Percentiles rank a stretch among this genome's conserved stretches.
Conservation (phyloP, 495 filamentous ascomycete genomes). For the Daldinia bambusicola region DNA sequence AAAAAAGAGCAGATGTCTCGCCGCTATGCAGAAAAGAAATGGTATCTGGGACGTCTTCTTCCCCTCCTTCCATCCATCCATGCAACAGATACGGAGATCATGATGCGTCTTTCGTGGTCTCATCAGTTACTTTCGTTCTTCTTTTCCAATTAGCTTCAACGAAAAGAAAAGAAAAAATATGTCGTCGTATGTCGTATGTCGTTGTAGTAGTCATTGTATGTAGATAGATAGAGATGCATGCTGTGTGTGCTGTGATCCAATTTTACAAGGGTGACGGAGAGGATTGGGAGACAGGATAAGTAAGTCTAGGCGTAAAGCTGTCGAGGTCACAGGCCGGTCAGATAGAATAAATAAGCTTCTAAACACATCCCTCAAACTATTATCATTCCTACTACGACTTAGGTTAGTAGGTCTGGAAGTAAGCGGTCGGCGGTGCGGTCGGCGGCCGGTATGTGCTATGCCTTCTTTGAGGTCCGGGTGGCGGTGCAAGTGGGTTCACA, state of each 20-base stretch:
- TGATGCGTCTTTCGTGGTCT: slow-evolving; percentile 41
- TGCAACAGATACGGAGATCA: slow-evolving; percentile 41
- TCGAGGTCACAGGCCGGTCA: slow-evolving; percentile 33
- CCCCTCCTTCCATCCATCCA: slow-evolving; percentile 34
- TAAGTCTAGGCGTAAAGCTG: slow-evolving; percentile 25
- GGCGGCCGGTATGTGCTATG: slow-evolving; percentile 41
- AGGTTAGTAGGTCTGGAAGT: slow-evolving; percentile 26
- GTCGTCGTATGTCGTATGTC: slow-evolving; percentile 26
- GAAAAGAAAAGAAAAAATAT: slow-evolving; percentile 5
- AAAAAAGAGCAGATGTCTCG: slow-evolving; percentile 34
- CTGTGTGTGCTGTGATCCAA: slow-evolving; percentile 36
- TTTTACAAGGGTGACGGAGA: slow-evolving; percentile 38
- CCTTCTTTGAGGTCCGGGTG: slow-evolving; percentile 36
- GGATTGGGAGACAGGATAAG: background rate
- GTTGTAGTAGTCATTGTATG: background rate
- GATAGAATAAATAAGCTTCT: slow-evolving; percentile 5
- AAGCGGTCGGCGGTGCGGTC: slow-evolving; percentile 36
- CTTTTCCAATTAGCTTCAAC: slow-evolving; percentile 32
- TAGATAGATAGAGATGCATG: slow-evolving; percentile 14
- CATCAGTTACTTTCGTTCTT: slow-evolving; percentile 36
- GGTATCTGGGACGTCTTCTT: slow-evolving; percentile 44
- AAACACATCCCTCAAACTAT: slow-evolving; percentile 7
- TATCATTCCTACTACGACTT: background rate
- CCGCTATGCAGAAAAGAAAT: slow-evolving; percentile 47
- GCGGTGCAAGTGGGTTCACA: slow-evolving; percentile 48